These are phyloP conservation scores for Cercospora berteroae DNA, from an alignment of 2,329 filamentous ascomycete genomes.

Conservation along the genomic window DNA sequence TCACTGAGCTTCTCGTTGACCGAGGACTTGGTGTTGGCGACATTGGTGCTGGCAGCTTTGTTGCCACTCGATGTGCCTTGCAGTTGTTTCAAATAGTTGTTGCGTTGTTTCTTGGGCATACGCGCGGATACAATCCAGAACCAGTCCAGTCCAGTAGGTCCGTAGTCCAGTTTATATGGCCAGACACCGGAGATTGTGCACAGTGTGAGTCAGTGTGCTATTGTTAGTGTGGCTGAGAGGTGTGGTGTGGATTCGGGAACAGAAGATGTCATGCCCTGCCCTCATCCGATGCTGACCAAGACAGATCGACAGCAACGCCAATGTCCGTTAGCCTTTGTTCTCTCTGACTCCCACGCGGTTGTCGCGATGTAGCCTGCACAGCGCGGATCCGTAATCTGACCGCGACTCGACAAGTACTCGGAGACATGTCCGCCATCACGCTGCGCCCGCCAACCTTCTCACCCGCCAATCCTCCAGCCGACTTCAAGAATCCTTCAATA, in stretches of 20 bases:
- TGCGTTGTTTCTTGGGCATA: conserved; percentile 50
- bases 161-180: conserved; percentile 8
- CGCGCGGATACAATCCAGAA: conserved; percentile 13
- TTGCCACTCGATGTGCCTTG: conserved; percentile 41
- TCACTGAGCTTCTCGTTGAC: conserved; percentile 51
- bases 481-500: conserved; percentile 50
- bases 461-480: conserved; percentile 25
- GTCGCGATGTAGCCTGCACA: conserved; percentile 12
- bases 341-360: background rate
- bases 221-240: background rate
- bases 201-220: conserved; percentile 12
- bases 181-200: conserved; percentile 1
- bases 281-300: background rate
- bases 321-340: background rate
- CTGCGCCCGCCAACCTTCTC: conserved; percentile 37
- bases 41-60: conserved; percentile 36
- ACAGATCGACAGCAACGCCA: conserved; percentile 6
- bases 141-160: conserved; percentile 13
- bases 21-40: conserved; percentile 24
- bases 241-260: background rate
- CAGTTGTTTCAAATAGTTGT: conserved; percentile 39
- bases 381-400: background rate
- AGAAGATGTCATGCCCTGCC: background rate
- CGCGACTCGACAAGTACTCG: conserved; percentile 1
- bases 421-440: conserved; percentile 25